phyloP scores from a whole-genome alignment of 192 early-diverging fungal genomes.

The Fimicolochytrium jonesii region DNA sequence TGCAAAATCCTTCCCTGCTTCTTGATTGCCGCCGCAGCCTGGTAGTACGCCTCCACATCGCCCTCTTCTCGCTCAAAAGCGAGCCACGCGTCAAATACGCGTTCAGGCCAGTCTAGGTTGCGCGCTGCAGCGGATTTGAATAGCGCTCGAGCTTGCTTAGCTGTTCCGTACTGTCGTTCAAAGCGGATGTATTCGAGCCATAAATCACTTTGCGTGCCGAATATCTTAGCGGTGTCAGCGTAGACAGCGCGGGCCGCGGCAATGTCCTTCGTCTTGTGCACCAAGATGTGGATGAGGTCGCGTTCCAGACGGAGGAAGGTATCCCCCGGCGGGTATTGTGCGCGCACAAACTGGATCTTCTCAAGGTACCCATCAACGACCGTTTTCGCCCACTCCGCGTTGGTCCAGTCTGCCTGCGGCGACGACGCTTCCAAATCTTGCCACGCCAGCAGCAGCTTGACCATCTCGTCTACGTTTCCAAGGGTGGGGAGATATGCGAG shows the following conservation, averaged over 20 bases:
- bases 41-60: constrained; percentile 12
- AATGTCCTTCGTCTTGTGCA: constrained; percentile 28
- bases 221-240: constrained; percentile 10
- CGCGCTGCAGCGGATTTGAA: constrained; percentile 17
- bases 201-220: constrained; percentile 20
- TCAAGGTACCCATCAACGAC: too few relatives aligned
- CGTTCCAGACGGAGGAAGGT: constrained; percentile 35
- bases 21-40: constrained; percentile 10
- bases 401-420: too few relatives aligned
- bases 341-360: too few relatives aligned
- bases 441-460: constrained; percentile 18
- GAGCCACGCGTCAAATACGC: constrained; percentile 32
- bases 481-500: constrained; percentile 1
- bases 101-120: constrained; percentile 30
- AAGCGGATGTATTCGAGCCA: constrained; percentile 25
- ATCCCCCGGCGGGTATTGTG: constrained; percentile 14
- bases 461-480: constrained; percentile 29
- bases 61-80: constrained; percentile 28
- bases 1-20: not conserved
- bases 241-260: constrained; percentile 19
- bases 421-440: too few relatives aligned
- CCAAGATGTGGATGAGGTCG: constrained; percentile 18
- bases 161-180: constrained; percentile 16
- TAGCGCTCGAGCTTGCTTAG: constrained; percentile 8
- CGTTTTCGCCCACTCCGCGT: too few relatives aligned